A percentile compares a stretch with the other conserved stretches of the same genome.
Conservation (phyloP, 2,329 filamentous ascomycete genomes). For the Escovopsis sp. region DNA sequence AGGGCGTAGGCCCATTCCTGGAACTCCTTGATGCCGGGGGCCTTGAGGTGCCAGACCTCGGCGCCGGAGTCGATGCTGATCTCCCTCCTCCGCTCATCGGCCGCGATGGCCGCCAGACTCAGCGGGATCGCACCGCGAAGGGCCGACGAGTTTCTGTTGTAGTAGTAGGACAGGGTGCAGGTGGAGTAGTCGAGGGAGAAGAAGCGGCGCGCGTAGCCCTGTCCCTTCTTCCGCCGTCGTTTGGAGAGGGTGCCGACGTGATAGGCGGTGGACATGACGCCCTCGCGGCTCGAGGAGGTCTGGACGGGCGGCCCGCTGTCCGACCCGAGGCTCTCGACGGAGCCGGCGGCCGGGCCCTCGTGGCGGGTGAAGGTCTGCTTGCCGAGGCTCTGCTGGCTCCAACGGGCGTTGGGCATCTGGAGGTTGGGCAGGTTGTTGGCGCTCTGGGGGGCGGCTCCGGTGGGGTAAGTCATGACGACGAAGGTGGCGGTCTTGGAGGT, state of each 20-base stretch:
- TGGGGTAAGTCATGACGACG: conserved; percentile 86
- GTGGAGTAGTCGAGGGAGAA: conserved; percentile 93
- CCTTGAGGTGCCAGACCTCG: conserved; percentile 89
- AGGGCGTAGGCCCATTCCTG: conserved; percentile 73
- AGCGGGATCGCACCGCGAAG: conserved; percentile 84
- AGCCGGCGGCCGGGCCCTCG: conserved; percentile 33
- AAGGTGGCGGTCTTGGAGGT: conserved; percentile 90
- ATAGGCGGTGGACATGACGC: conserved; percentile 34
- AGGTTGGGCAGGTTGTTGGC: conserved; percentile 53
- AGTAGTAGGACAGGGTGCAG: conserved; percentile 90
- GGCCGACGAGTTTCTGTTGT: conserved; percentile 83
- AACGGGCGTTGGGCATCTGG: conserved; percentile 22
- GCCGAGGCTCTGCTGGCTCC: conserved; percentile 36
- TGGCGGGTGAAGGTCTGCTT: conserved; percentile 30
- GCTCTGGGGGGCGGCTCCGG: conserved; percentile 60
- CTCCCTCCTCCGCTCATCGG: conserved; percentile 74
- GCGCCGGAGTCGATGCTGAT: conserved; percentile 95
- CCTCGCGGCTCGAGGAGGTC: conserved; percentile 37
- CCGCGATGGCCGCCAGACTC: conserved; percentile 77
- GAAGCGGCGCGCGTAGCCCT: conserved; percentile 83
- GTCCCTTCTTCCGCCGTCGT: conserved; percentile 80
- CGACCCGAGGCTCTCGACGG: conserved; percentile 42
- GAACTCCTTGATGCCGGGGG: conserved; percentile 72
- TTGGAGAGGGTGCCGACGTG: conserved; percentile 81
- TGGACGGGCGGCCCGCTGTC: conserved; percentile 29